Conservation (phyloP, 2,329 filamentous ascomycete genomes). For the Grosmannia penicillata region DNA sequence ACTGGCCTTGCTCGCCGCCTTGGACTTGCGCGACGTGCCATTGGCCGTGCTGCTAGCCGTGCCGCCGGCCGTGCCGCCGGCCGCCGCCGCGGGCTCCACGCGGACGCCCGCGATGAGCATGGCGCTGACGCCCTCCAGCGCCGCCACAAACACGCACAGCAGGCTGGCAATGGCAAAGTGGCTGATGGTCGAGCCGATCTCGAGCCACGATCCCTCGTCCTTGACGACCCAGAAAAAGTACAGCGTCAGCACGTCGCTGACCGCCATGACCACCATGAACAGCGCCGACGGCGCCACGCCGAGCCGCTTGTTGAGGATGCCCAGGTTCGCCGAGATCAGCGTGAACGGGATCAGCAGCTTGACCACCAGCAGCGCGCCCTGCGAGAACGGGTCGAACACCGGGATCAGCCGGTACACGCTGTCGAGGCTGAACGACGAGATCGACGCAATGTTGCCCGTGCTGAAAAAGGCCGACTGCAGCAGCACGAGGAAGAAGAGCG, state of each 20-base stretch:
- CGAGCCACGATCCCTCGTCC: conserved; percentile 92
- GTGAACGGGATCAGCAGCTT: conserved; percentile 92
- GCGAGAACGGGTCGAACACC: conserved; percentile 85
- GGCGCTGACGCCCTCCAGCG: conserved; percentile 72
- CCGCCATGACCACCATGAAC: conserved; percentile 88
- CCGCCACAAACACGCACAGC: conserved; percentile 80
- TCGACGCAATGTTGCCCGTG: conserved; percentile 87
- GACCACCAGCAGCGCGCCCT: conserved; percentile 71
- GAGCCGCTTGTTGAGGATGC: conserved; percentile 72
- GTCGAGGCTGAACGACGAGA: conserved; percentile 87
- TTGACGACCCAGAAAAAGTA: conserved; percentile 97
- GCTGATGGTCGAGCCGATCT: conserved; percentile 92
- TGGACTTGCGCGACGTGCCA: too few species aligned
- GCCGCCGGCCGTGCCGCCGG: too few species aligned
- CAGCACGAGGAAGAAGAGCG: conserved; percentile 88
- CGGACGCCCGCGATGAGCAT: conserved; percentile 69
- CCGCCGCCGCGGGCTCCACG: conserved; percentile 24
- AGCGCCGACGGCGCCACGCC: conserved; percentile 76
- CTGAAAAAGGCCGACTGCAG: conserved; percentile 94
- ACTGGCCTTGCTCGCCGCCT: too few species aligned
- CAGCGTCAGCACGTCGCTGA: conserved; percentile 81
- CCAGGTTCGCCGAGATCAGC: conserved; percentile 84
- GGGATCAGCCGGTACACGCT: conserved; percentile 78
- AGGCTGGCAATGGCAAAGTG: conserved; percentile 89
- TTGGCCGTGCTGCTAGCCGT: too few species aligned